Evolutionary conservation across 176 grass and related monocot genomes (phyloP).

Genomic region (Echinochloa phyllopogon): DNA sequence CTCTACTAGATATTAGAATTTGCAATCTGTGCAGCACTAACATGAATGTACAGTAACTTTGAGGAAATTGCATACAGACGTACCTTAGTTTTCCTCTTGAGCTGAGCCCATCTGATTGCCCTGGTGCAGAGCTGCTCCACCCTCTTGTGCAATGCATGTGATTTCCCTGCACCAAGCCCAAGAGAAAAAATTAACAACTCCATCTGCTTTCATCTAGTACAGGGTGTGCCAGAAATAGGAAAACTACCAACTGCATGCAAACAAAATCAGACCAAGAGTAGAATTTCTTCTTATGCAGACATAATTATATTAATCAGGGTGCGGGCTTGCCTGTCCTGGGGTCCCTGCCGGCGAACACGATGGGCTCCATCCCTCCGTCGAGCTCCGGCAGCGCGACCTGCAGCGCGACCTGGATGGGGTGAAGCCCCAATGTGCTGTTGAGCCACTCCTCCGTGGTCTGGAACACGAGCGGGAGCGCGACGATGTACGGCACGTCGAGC

Average conservation of each 20-base stretch:
- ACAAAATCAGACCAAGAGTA: no score
- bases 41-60: not conserved
- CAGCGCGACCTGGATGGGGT: constrained; percentile 97
- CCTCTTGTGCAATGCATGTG: constrained; percentile 97
- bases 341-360: constrained; percentile 90
- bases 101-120: constrained; percentile 91
- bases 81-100: constrained; percentile 97
- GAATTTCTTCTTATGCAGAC: no score
- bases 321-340: constrained; percentile 66
- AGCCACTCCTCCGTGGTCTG: constrained; percentile 99
- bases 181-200: not conserved
- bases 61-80: not conserved
- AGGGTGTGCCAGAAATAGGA: not conserved
- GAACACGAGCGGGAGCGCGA: constrained; percentile 95
- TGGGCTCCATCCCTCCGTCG: constrained; percentile 97
- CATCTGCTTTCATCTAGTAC: not conserved
- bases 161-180: constrained; percentile 71
- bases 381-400: constrained; percentile 97
- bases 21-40: not conserved
- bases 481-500: constrained; percentile 97
- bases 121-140: constrained; percentile 98
- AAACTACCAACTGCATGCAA: no score
- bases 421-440: constrained; percentile 89
- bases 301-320: no score
- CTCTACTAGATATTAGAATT: not conserved